A percentile compares a stretch with the other conserved stretches of the same genome.
These are phyloP conservation scores for Crepidotus variabilis DNA, from an alignment of 768 basidiomycete species.

Conservation along the genomic window DNA sequence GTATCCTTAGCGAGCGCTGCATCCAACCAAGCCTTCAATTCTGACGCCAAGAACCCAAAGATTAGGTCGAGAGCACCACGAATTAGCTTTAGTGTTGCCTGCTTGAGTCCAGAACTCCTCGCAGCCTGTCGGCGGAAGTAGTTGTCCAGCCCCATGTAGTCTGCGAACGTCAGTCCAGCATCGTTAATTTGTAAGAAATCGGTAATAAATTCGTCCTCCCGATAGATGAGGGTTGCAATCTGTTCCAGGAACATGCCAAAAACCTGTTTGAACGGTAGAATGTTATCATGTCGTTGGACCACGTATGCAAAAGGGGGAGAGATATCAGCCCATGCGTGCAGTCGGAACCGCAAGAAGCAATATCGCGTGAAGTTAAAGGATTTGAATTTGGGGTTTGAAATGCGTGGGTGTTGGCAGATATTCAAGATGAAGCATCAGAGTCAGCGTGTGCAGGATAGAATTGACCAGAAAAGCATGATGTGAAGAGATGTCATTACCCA, in stretches of 20 bases:
- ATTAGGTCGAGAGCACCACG: conserved; percentile 91
- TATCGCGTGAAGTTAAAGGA: too few relatives aligned
- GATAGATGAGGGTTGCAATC: conserved; percentile 69
- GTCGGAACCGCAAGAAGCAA: too few relatives aligned
- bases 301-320: too few relatives aligned
- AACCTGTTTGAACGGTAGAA: conserved; percentile 42
- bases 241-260: conserved; percentile 74
- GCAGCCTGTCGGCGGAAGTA: conserved; percentile 94
- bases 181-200: conserved; percentile 94
- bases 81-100: conserved; percentile 72
- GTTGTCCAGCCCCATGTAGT: conserved; percentile 90
- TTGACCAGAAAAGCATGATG: too few relatives aligned
- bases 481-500: conserved; percentile 20
- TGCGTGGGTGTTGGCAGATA: neutral
- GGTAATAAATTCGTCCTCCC: conserved; percentile 84
- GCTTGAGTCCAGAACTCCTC: conserved; percentile 60
- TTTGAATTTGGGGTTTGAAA: neutral
- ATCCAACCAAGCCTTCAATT: conserved; percentile 85
- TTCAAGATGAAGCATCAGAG: neutral
- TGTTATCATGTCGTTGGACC: neutral
- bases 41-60: conserved; percentile 86
- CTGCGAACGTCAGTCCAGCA: conserved; percentile 86
- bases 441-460: too few relatives aligned
- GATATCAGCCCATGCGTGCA: too few relatives aligned
- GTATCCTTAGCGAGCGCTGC: conserved; percentile 68